Evolutionary conservation across 208 protist genomes (phyloP).

Genomic region (Trypanosoma platydactyli): DNA sequence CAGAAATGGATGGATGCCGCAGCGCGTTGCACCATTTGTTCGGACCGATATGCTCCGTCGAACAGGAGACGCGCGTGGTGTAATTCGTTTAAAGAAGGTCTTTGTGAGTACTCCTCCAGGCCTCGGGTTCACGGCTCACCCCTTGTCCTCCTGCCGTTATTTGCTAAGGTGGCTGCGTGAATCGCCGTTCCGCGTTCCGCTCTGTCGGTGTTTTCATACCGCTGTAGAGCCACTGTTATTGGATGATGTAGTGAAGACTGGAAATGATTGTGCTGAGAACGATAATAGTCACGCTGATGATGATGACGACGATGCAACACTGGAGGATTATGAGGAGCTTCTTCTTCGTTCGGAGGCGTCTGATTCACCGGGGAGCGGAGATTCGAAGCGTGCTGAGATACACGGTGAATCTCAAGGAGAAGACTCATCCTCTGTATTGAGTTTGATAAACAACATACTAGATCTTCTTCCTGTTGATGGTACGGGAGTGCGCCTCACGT

Average conservation of each 20-base stretch:
- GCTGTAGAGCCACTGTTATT: background rate
- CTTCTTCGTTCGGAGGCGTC: constrained; percentile 35
- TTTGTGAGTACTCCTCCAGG: too few species aligned
- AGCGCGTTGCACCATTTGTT: background rate
- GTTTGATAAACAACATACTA: constrained; percentile 36
- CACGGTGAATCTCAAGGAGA: constrained; percentile 15
- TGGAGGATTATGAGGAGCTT: constrained; percentile 72
- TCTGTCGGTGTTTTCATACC: background rate
- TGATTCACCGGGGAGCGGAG: background rate
- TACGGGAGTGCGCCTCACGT: constrained; percentile 43
- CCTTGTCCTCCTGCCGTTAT: too few species aligned
- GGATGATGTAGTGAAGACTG: background rate
- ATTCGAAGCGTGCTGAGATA: constrained; percentile 6
- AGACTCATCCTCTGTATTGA: constrained; percentile 1
- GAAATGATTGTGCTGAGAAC: too few species aligned
- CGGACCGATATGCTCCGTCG: background rate
- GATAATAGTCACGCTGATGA: too few species aligned
- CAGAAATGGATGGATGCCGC: background rate
- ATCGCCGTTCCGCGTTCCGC: too few species aligned
- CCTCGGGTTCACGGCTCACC: too few species aligned
- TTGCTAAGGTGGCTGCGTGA: too few species aligned
- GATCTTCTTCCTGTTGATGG: constrained; percentile 58
- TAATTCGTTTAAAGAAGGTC: background rate
- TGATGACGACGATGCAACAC: constrained; percentile 33
- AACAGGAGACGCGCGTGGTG: background rate